phyloP scores from a whole-genome alignment of 177 flowering plant genomes.

The Tripterygium wilfordii region DNA sequence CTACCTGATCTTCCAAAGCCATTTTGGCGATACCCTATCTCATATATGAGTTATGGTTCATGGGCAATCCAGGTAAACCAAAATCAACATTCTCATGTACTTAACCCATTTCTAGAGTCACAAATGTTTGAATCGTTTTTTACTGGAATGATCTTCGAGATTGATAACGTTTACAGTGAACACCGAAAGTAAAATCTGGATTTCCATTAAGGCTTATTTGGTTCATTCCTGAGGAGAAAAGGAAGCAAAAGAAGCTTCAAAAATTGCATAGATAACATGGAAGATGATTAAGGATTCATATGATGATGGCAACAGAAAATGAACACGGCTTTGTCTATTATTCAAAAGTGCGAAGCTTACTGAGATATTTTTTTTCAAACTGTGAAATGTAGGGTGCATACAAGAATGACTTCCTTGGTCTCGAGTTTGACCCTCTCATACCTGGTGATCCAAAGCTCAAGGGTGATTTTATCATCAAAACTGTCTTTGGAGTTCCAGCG shows the following conservation, averaged over 20 bases:
- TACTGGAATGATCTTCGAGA: too few relatives aligned
- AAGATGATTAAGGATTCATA: too few relatives aligned
- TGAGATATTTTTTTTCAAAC: background rate
- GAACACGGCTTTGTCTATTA: background rate
- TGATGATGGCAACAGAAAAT: too few relatives aligned
- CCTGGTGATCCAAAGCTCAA: conserved; percentile 40
- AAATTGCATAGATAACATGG: too few relatives aligned
- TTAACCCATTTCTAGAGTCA: background rate
- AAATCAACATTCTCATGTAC: too few relatives aligned
- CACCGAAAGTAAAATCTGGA: too few relatives aligned
- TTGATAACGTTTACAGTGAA: too few relatives aligned
- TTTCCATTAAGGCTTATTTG: too few relatives aligned
- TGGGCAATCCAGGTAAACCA: conserved; percentile 73
- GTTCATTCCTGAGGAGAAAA: too few relatives aligned
- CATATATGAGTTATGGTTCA: conserved; percentile 54
- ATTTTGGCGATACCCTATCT: conserved; percentile 74
- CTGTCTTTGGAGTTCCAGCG: conserved; percentile 22
- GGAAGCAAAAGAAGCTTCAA: too few relatives aligned
- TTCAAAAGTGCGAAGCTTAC: background rate
- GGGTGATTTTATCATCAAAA: conserved; percentile 34
- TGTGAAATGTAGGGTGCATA: conserved; percentile 38
- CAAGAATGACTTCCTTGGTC: conserved; percentile 57
- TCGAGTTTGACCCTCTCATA: conserved; percentile 35
- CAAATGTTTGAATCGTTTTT: too few relatives aligned
- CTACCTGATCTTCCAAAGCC: conserved; percentile 69